A percentile compares a stretch with the other conserved stretches of the same genome.
phyloP scores from a whole-genome alignment of 2,329 filamentous ascomycete species.

The Penicillium aurantiogriseum region DNA sequence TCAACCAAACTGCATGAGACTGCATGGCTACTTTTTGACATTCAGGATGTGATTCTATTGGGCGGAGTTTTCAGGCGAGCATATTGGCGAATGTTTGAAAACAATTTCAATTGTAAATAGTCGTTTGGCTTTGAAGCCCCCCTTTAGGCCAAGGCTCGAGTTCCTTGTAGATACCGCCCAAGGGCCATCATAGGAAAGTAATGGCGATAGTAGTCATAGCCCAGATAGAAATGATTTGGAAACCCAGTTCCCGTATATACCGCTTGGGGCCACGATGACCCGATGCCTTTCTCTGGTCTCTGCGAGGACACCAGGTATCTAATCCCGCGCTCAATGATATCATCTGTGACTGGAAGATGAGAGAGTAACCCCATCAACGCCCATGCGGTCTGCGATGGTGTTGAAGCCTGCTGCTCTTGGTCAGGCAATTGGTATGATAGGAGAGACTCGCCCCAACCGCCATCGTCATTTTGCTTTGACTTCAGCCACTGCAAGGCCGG shows the following conservation, averaged over 20 bases:
- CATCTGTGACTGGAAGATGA: not conserved
- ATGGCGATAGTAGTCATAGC: conserved; percentile 25
- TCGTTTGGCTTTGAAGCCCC: too few species aligned
- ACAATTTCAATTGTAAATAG: too few species aligned
- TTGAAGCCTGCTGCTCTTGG: conserved; percentile 21
- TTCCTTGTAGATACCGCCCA: conserved; percentile 16
- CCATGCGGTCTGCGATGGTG: conserved; percentile 27
- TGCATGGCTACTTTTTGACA: too few species aligned
- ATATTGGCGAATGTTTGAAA: too few species aligned
- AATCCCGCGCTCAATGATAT: not conserved
- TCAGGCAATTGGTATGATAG: conserved; percentile 21
- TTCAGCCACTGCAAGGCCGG: too few species aligned
- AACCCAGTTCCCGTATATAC: conserved; percentile 25
- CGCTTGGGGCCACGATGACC: conserved; percentile 23
- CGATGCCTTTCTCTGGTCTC: not conserved
- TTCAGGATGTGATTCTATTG: too few species aligned
- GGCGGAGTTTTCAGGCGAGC: too few species aligned
- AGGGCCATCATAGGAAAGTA: conserved; percentile 33
- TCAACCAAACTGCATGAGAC: too few species aligned
- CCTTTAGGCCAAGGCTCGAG: too few species aligned
- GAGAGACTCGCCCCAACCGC: conserved; percentile 35
- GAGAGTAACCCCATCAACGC: not conserved
- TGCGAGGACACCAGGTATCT: not conserved
- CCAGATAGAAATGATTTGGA: conserved; percentile 24
- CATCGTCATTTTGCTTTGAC: conserved; percentile 16